Evolutionary conservation across 257 asterid species (phyloP).

Genomic region (Gardenia jasminoides): DNA sequence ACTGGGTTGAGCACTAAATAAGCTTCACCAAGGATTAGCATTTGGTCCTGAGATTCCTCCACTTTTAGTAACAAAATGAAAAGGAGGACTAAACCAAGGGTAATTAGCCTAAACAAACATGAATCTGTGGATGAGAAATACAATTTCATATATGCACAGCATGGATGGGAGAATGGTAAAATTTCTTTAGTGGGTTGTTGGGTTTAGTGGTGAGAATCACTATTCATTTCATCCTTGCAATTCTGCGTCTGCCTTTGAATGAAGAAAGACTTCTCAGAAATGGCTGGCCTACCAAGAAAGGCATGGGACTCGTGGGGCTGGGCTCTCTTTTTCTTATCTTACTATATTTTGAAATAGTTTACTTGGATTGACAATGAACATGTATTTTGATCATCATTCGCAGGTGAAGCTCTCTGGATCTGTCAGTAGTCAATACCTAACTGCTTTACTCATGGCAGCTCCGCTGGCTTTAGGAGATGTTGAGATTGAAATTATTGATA

Average conservation of each 20-base stretch:
- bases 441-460: constrained; percentile 97
- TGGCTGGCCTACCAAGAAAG: neutral
- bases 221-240: neutral
- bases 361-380: neutral
- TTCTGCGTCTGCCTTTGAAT: neutral
- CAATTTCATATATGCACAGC: no score
- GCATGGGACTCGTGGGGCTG: neutral
- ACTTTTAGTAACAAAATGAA: no score
- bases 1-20: no score
- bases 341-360: neutral
- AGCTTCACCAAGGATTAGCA: no score
- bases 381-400: constrained; percentile 17
- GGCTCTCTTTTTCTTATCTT: no score
- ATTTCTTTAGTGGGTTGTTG: neutral
- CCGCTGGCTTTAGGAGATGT: constrained; percentile 89
- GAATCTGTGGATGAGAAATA: no score
- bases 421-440: constrained; percentile 91
- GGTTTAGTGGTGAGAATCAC: neutral
- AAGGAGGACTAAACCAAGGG: no score
- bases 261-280: neutral
- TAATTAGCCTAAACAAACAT: no score
- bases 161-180: neutral
- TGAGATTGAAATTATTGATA: constrained; percentile 90
- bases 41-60: no score
- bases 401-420: constrained; percentile 99